Base-by-base conservation (phyloP, 805 yeast species). In the Kuraishia cidri region DNA sequence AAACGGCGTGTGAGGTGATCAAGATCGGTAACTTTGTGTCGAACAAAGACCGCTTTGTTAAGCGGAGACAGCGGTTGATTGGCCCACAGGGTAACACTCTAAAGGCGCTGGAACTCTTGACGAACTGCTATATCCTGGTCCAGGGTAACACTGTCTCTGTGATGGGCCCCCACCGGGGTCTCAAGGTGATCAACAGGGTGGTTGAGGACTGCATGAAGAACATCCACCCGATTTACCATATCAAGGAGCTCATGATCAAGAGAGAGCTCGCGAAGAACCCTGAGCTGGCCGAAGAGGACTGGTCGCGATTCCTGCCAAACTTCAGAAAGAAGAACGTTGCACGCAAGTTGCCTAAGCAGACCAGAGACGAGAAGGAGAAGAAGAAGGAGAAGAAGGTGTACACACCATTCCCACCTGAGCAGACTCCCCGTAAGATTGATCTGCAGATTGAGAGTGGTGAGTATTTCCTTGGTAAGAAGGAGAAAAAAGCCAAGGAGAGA, bases 321-420 rank as follows among this genome's bases (percentile, higher is more conserved):
- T 92, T 92, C 67, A 92, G 86, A 74, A 92, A 90, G 72, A 79
- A 88, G 58, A 87, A 87, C 51, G 95, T 90, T 43, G 94, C 94
- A 24, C 79, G 98, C 52, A 83, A 83, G 79, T 80, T 80, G 69
- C 83, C 92, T 39, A 75, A 72, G 59, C 75, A 72, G 56, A 63
- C 71, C 49, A 72, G 61, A 46, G 72, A 65, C 46, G 78, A 56
- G 31, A 52, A 50, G 43, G 63, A 59, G 36, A 60, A 57, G 45
- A 58, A 58, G 48, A 52, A 49, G 32, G 61, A 58, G 34, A 69
- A 73, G 66, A 88, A 80, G 60, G 79, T 75, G 3, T 90, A 90
- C 73, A 92, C 98, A 22, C 97, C 98, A 53, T 92, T 92, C 87
- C 98, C 98, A 64, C 97, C 98, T 47, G 83, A 85, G 33, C 98